Conservation (phyloP, 1,284 basidiomycete species). For the Microbotryum saponariae region DNA sequence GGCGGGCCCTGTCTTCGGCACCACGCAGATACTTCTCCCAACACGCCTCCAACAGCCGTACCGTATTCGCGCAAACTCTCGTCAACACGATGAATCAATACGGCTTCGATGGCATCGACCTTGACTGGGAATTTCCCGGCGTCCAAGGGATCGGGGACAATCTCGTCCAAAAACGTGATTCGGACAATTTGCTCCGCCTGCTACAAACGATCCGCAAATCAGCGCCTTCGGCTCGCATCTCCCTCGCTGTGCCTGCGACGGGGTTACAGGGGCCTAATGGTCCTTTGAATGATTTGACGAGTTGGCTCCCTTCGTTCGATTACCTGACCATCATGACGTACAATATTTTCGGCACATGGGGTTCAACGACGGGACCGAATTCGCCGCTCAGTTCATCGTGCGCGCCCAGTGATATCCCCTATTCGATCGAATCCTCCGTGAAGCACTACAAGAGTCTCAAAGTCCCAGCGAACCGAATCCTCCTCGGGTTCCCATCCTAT, state of each 20-base stretch:
- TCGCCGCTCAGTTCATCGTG: conserved; percentile 10
- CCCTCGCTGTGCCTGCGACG: conserved; percentile 6
- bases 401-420: neutral
- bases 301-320: conserved; percentile 13
- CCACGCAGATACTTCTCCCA: conserved; percentile 17
- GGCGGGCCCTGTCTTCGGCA: no score
- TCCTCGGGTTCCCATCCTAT: conserved; percentile 17
- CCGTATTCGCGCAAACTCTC: conserved; percentile 14
- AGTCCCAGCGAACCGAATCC: conserved; percentile 9
- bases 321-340: conserved; percentile 17
- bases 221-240: conserved; percentile 11
- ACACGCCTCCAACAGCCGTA: conserved; percentile 6
- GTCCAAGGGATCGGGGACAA: conserved; percentile 5
- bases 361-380: conserved; percentile 14
- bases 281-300: conserved; percentile 2
- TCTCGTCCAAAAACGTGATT: conserved; percentile 11
- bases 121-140: conserved; percentile 20
- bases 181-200: conserved; percentile 18
- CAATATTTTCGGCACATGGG: conserved; percentile 16
- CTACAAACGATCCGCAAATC: conserved; percentile 17
- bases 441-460: neutral
- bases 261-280: conserved; percentile 13
- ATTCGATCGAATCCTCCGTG: conserved; percentile 2
- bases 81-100: conserved; percentile 15
- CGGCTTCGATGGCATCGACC: conserved; percentile 13